Evolutionary conservation across 129 eudicot genomes (phyloP).

Genomic region (Cynara cardunculus): DNA sequence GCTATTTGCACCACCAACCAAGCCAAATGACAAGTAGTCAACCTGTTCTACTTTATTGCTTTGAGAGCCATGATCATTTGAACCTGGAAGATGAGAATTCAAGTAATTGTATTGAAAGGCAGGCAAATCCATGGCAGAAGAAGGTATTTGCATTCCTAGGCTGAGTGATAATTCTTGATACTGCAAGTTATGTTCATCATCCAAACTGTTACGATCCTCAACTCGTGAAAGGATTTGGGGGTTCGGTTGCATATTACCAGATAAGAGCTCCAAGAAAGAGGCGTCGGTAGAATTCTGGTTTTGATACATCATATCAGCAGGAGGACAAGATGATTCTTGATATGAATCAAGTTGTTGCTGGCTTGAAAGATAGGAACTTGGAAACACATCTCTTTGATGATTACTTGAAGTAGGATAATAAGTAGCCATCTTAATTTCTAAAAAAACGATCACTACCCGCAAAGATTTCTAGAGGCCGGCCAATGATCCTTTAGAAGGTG

Average conservation of each 20-base stretch:
- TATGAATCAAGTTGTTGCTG: constrained; percentile 46
- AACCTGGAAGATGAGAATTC: constrained; percentile 38
- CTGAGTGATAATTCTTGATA: constrained; percentile 77
- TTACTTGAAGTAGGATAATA: constrained; percentile 61
- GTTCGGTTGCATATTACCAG: constrained; percentile 43
- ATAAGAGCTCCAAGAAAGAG: constrained; percentile 47
- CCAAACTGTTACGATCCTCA: constrained; percentile 19
- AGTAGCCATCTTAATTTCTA: constrained; percentile 56
- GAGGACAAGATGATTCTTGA: constrained; percentile 44
- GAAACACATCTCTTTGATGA: constrained; percentile 60
- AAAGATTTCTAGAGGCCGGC: neutral
- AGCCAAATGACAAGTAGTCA: constrained; percentile 54
- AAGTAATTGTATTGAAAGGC: constrained; percentile 51
- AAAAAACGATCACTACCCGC: neutral
- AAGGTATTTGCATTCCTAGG: constrained; percentile 62
- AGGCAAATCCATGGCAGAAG: constrained; percentile 42
- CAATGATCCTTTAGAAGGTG: constrained; percentile 12
- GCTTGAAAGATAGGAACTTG: constrained; percentile 42
- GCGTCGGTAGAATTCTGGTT: constrained; percentile 39
- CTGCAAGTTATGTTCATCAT: constrained; percentile 39
- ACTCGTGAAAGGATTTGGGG: constrained; percentile 36
- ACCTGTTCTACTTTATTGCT: constrained; percentile 36
- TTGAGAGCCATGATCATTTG: constrained; percentile 38
- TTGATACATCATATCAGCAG: constrained; percentile 47
- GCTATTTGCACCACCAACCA: constrained; percentile 31